Evolutionary conservation across 2,329 filamentous ascomycete species (phyloP), one percentile per base, ranked within the genome.

Genomic region (Aspergillus versicolor): DNA sequence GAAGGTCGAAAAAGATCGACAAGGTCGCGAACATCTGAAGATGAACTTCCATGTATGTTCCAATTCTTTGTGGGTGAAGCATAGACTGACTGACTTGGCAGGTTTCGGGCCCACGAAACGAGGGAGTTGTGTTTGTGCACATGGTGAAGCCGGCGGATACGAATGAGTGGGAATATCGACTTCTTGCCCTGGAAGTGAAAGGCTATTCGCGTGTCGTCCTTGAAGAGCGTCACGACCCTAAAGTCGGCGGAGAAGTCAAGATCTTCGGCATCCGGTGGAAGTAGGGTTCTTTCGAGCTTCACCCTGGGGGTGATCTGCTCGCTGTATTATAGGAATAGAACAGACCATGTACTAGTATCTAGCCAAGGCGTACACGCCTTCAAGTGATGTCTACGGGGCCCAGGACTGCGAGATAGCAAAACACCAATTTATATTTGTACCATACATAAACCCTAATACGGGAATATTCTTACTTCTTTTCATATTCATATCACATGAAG

Each of bases 1-100:
- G 1, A 85, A 82, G 0, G 77, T 85, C 21, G 84, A 84, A 60
- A 91, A 83, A 6, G 92, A 97, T 69, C 77, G 82, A 11, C 81
- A 85, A 60, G 92, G 92, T 4, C 87, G 86, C 19, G 88, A 95
- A 61, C 92, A 97, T 72, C 73, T 97, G 61, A 78, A 85, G 61
- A 91, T 97, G 83, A 87, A 91, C 65, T 97, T 97, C 73, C 86
- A 94, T 70, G 88, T 90, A 76, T 65, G 84, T 72, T 42, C 7
- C 15, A 15, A 24, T 8, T 3, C 11, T 12, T 19, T 13, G 19
- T 3, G n/a, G 46, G 42, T n/a, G 13, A 4, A 27, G 19, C 12
- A 34, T 32, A 17, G n/a, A 27, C 34, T n/a, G 15, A 30, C 52
- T 45, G 37, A 32, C 40, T 19, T 41, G 38, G 22, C 70, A 90